Conservation (phyloP, 495 filamentous ascomycete genomes). For the Polyplosphaeria fusca region DNA sequence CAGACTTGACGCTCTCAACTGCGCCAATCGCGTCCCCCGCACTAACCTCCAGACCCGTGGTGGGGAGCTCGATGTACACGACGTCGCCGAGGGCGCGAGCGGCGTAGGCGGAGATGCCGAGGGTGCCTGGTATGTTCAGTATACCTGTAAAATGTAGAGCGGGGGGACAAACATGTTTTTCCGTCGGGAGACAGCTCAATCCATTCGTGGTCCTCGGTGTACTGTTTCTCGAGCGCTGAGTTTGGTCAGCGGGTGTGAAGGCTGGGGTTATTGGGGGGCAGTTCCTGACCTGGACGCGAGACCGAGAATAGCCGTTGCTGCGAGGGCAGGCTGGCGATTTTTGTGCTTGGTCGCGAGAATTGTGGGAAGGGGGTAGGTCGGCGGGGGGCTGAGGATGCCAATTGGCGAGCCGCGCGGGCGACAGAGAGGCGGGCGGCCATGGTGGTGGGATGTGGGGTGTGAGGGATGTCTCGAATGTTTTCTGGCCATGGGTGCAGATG, state of each 20-base stretch:
- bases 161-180: conserved; percentile 52
- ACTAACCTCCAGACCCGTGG: conserved; percentile 56
- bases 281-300: conserved; percentile 16
- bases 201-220: conserved; percentile 98
- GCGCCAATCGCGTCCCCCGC: conserved; percentile 82
- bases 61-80: conserved; percentile 91
- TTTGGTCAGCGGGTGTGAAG: too few relatives aligned
- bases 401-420: conserved; percentile 28
- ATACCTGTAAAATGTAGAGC: not conserved
- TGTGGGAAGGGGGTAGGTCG: conserved; percentile 10
- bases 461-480: not conserved
- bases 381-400: conserved; percentile 17
- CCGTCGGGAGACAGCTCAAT: conserved; percentile 76
- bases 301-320: conserved; percentile 32
- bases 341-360: conserved; percentile 9
- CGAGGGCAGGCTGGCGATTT: not conserved
- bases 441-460: conserved; percentile 2
- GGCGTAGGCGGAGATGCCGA: conserved; percentile 90
- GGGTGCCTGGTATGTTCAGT: conserved; percentile 51
- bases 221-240: conserved; percentile 60
- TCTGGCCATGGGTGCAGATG: conserved; percentile 1
- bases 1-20: conserved; percentile 96
- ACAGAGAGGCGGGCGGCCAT: conserved; percentile 35
- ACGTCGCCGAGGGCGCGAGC: conserved; percentile 90
- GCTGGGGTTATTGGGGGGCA: not conserved